Evolutionary conservation across 148 eudicot genomes (phyloP), one percentile per base, ranked within the genome.

Genomic region (Amaranthus hypochondriacus): DNA sequence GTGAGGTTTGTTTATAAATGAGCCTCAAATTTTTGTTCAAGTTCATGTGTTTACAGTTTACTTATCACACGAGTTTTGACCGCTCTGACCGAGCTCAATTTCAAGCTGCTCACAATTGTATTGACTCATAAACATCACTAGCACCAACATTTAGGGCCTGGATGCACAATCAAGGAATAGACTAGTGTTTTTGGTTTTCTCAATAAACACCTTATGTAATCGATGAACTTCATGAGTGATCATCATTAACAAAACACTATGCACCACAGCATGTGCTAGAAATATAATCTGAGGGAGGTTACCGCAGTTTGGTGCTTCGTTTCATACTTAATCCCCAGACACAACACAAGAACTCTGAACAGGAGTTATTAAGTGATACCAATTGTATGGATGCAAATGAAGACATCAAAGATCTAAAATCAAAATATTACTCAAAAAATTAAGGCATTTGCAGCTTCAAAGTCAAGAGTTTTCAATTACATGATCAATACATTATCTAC

Each of bases 171-270:
- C 14, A 72, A 13, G 62, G 46, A 52, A 21, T 13, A 15, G 9
- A 28, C 48, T 9, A 3, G 21, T 28, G 13, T 5, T n/a, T 60
- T 13, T 48, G 0, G 48, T 48, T 56, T 75, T 62, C 21, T 44
- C 28, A 61, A 53, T 64, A 39, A 54, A 55, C 5, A 58, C 48
- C 10, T 57, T n/a, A 66, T 21, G 21, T 21, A 51, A 75, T 48
- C 49, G 18, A 11, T 46, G 62, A 14, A 44, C 44, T 70, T 43
- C 5, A 46, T 4, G 0, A 57, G 11, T 47, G 56, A 14, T 55
- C 15, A 56, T 13, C 70, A 66, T 13, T 70, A 56, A 56, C n/a
- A 69, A 7, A 64, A 57, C 44, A 51, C 47, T 58, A 61, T 50
- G 55, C 28, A 21, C 15, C 47, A 53, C 6, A 28, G 39, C 43